Evolutionary conservation across 768 basidiomycete genomes (phyloP).

Genomic region (Leucocoprinus leucothites): DNA sequence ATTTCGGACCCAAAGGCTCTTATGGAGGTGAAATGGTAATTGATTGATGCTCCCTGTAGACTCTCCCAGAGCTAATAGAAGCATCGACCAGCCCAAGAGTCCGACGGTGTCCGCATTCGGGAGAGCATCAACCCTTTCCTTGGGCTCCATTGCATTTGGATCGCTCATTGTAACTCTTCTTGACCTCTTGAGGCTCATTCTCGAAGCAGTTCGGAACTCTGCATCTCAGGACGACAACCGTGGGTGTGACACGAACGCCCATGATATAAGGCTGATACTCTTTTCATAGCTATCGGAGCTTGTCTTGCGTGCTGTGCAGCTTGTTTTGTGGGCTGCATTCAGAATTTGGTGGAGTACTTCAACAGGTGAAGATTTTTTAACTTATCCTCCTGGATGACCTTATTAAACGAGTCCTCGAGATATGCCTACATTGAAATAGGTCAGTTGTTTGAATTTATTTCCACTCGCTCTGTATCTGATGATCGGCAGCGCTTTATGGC

Average conservation of each 20-base stretch:
- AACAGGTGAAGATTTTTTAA: slow-evolving; percentile 47
- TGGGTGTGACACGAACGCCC: slow-evolving; percentile 30
- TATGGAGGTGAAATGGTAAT: slow-evolving; percentile 55
- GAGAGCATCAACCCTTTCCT: slow-evolving; percentile 72
- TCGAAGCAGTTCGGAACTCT: slow-evolving; percentile 55
- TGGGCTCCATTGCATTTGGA: slow-evolving; percentile 85
- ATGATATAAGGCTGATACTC: background rate
- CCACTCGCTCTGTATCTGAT: background rate
- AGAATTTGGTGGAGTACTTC: slow-evolving; percentile 72
- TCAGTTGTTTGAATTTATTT: slow-evolving; percentile 21
- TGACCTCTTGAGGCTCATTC: slow-evolving; percentile 61
- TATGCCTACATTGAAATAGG: slow-evolving; percentile 85
- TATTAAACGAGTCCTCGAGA: slow-evolving; percentile 26
- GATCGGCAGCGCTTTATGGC: slow-evolving; percentile 66
- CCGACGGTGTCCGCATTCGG: slow-evolving; percentile 69
- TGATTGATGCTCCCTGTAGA: too few relatives aligned
- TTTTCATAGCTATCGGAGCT: slow-evolving; percentile 57
- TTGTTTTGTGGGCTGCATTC: slow-evolving; percentile 73
- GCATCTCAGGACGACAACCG: slow-evolving; percentile 65
- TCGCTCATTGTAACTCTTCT: slow-evolving; percentile 80
- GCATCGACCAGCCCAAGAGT: slow-evolving; percentile 53
- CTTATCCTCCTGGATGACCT: background rate
- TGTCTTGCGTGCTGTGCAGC: slow-evolving; percentile 76
- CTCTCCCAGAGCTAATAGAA: background rate
- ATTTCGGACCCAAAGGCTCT: slow-evolving; percentile 67